Conservation (phyloP, 2,329 filamentous ascomycete species). For the Helotiales sp. region DNA sequence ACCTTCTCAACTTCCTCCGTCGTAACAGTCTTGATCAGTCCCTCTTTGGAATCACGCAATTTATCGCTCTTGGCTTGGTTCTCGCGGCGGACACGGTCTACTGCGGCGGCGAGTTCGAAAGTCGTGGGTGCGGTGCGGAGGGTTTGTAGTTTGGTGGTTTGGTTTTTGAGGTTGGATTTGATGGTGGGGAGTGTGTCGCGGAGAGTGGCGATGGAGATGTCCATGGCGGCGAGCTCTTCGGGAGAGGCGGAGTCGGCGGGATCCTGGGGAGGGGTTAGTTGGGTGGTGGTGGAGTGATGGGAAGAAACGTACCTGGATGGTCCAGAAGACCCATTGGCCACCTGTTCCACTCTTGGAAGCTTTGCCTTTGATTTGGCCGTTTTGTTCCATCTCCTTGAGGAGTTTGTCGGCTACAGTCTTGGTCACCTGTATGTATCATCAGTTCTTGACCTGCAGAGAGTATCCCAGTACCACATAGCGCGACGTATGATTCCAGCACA, state of each 20-base stretch:
- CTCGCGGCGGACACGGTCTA: conserved; percentile 51
- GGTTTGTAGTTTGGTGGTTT: conserved; percentile 50
- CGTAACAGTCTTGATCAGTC: conserved; percentile 50
- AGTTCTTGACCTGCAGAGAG: neutral
- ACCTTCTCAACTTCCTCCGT: conserved; percentile 53
- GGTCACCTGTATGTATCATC: conserved; percentile 31
- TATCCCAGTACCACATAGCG: no score
- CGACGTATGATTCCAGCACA: no score
- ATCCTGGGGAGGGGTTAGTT: conserved; percentile 46
- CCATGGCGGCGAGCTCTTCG: conserved; percentile 54
- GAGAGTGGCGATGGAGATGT: conserved; percentile 53
- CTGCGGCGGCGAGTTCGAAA: conserved; percentile 51
- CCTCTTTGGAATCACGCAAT: conserved; percentile 49
- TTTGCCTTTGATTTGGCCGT: conserved; percentile 60
- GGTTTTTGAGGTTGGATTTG: conserved; percentile 55
- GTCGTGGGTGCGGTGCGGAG: conserved; percentile 53
- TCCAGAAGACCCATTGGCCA: conserved; percentile 44
- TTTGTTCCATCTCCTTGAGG: conserved; percentile 66
- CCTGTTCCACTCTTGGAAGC: conserved; percentile 41
- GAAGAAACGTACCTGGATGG: conserved; percentile 36
- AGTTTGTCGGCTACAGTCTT: conserved; percentile 62
- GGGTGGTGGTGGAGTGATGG: neutral
- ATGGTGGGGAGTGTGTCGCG: conserved; percentile 50
- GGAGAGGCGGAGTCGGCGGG: conserved; percentile 53
- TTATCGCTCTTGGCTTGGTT: conserved; percentile 48